Base-by-base conservation (phyloP, 78 protist species). In the Dictyostelium intermedium region DNA sequence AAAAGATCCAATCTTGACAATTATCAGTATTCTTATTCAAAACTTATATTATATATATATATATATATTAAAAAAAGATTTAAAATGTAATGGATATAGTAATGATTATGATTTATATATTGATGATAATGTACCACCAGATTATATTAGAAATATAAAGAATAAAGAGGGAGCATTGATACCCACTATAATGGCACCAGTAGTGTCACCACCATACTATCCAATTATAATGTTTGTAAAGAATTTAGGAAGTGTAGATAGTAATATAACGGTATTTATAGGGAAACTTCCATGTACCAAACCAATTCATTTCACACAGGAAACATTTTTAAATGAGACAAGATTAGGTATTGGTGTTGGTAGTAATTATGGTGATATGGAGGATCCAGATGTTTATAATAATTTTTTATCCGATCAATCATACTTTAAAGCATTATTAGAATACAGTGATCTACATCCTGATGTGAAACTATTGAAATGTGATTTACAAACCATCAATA, bases 101-200 rank as follows among this genome's bases (percentile, higher is more conserved):
- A 56, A 56, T 20, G 66, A 56, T 56, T 20, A 56, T 56, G 66
- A 56, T 56, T 20, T 56, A 66, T 66, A 27, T 66, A 66, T 66
- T 25, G 74, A 66, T 66, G 74, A 66, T 27, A 66, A 66, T 66
- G 34, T 72, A 5, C 79, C 79, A 72, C 79, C 79, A 27, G 79
- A 72, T 32, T 72, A 72, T 34, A 72, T 72, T 34, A 72, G 79
- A 34, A 72, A 72, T 32, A 72, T 72, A 34, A 30, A 72, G 9
- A 72, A 72, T 23, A 43, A 43, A 23, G 35, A 16, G 6, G 37
- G 41, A 2, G 34, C 82, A 41, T 23, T 77, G 23, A 11, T 77
- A 77, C 82, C 82, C 6, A 34, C 43, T 8, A 77, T 77, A 3
- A 11, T 77, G 11, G 23, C 27, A 39, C 82, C 82, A 41, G 60